Evolutionary conservation across 2,329 filamentous ascomycete genomes (phyloP).

Genomic region (Sarocladium brachiariae): DNA sequence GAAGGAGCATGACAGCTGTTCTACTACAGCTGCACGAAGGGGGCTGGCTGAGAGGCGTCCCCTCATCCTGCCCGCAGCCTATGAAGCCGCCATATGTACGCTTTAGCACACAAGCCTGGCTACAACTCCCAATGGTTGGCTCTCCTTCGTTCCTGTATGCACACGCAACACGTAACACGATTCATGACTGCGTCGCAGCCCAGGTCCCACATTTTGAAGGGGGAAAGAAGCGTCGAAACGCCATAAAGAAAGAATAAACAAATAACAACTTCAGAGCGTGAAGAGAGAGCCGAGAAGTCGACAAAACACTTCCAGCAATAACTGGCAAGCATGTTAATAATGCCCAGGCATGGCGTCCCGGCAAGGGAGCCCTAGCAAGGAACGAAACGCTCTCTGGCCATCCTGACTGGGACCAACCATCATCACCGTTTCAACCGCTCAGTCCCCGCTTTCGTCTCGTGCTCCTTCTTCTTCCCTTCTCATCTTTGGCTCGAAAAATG

Average conservation of each 20-base stretch:
- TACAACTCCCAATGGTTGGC: conserved; percentile 1
- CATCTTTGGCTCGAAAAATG: background rate
- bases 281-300: too few species aligned
- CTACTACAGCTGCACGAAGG: too few species aligned
- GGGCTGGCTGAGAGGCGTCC: background rate
- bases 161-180: background rate
- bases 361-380: conserved; percentile 6
- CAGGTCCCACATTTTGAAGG: background rate
- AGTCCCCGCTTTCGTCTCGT: conserved; percentile 5
- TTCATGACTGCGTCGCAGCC: background rate
- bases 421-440: conserved; percentile 4
- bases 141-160: background rate
- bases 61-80: background rate
- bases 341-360: background rate
- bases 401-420: conserved; percentile 2
- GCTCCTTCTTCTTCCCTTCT: background rate
- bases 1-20: background rate
- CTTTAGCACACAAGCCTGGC: background rate
- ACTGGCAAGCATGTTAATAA: background rate
- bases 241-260: background rate
- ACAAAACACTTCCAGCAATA: conserved; percentile 2
- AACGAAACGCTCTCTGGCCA: conserved; percentile 3
- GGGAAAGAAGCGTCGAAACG: too few species aligned
- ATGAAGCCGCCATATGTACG: background rate
- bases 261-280: background rate